Base-by-base conservation (phyloP, 164 flowering plant genomes). In the Stephania japonica region DNA sequence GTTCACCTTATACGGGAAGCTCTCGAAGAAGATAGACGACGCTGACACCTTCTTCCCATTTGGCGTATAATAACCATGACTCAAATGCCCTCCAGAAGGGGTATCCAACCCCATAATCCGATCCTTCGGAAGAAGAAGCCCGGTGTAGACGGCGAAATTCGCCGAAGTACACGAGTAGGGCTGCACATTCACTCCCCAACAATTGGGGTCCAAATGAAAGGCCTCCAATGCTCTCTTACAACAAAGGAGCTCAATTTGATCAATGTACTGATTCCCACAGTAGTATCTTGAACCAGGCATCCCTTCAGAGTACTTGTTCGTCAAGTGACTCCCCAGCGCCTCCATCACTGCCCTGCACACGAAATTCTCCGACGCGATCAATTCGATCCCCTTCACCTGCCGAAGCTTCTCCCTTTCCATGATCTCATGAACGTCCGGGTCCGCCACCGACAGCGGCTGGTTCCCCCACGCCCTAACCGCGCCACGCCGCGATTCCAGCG, bases 161-260 rank as follows among this genome's bases (percentile, higher is more conserved):
- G 98, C 93, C 0, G 98, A 92, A 7, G 97, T 92, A 71, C 98
- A 91, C 14, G 98, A 92, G 56, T 92, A 89, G 0, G 94, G 90
- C 84, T 94, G 98, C 24, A 94, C 98, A 81, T 94, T 94, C 26
- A 94, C 97, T 16, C 97, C 98, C 98, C 97, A 92, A 41, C 83
- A 78, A 26, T 85, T 85, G 42, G 86, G 72, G 64, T 92, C 93
- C 68, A 94, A 86, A 47, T 75, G 69, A 74, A 94, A 94, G 19
- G 94, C 92, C 8, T 80, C 84, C 69, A 94, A 76, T 6, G 98
- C 97, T 5, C 97, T 81, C 78, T 84, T 80, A n/a, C 84, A 81
- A 71, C 98, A 94, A 23, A 91, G 85, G 25, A 72, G 68, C 77
- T 94, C 98, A 26, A 91, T 87, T 79, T 90, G 85, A 77, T 94